Conservation (phyloP, 2,329 filamentous ascomycete genomes). For the Trichoderma sp. region DNA sequence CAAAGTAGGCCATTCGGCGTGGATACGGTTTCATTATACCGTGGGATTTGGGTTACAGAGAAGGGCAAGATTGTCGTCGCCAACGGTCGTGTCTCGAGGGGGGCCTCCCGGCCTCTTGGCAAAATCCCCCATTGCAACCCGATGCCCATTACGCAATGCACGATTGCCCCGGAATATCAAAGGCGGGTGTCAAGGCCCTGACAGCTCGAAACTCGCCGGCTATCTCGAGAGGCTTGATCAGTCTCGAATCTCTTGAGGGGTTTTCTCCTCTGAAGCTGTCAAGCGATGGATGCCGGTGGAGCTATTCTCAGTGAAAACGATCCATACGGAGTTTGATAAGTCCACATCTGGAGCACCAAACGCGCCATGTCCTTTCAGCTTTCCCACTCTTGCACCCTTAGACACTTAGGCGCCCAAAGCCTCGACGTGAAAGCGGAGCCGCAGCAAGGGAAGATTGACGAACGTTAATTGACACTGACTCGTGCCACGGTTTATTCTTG, state of each 20-base stretch:
- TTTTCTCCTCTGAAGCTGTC: slow-evolving; percentile 1
- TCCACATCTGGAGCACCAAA: not conserved
- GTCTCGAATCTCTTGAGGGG: not conserved
- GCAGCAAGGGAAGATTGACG: not conserved
- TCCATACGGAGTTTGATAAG: not conserved
- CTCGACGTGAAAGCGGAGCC: slow-evolving; percentile 4
- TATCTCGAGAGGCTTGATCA: not conserved
- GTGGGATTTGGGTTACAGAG: not conserved
- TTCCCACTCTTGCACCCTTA: not conserved
- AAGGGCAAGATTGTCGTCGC: not conserved
- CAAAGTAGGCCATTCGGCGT: not conserved
- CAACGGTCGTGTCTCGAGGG: not conserved
- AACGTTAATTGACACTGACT: slow-evolving; percentile 7
- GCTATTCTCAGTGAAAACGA: not conserved
- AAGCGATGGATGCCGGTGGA: not conserved
- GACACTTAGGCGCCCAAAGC: not conserved
- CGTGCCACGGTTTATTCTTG: not conserved
- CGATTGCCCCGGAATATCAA: not conserved
- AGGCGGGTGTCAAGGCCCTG: not conserved
- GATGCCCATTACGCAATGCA: slow-evolving; percentile 1
- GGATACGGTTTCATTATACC: not conserved
- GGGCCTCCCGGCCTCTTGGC: not conserved
- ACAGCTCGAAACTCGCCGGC: not conserved
- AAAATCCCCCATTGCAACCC: not conserved
- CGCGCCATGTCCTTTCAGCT: slow-evolving; percentile 6